Evolutionary conservation across 306 rosid species (phyloP).

Genomic region (Cicer bijugum): DNA sequence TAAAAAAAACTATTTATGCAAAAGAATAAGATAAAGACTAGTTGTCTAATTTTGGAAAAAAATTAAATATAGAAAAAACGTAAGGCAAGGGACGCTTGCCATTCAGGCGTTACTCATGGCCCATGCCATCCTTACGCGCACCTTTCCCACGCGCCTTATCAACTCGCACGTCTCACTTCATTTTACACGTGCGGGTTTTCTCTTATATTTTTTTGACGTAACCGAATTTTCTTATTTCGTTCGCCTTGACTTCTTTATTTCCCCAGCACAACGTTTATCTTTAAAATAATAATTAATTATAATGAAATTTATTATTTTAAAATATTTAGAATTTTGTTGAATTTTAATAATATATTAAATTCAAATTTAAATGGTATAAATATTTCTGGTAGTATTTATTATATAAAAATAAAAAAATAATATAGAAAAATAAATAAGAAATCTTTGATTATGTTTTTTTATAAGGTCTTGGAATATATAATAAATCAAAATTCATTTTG

Average conservation of each 20-base stretch:
- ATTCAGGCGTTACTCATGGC: conserved; percentile 31
- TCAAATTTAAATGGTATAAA: too few relatives aligned
- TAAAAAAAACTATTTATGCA: too few relatives aligned
- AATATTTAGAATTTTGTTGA: too few relatives aligned
- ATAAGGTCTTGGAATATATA: conserved; percentile 3
- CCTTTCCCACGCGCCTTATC: conserved; percentile 10
- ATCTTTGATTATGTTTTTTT: not conserved
- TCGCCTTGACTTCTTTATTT: conserved; percentile 38
- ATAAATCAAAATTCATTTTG: not conserved
- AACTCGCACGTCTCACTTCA: conserved; percentile 19
- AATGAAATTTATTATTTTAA: too few relatives aligned
- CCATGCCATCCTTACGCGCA: conserved; percentile 49
- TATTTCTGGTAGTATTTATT: too few relatives aligned
- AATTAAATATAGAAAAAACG: conserved; percentile 27
- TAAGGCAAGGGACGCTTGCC: conserved; percentile 42
- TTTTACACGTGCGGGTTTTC: conserved; percentile 44
- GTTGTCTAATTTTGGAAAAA: not conserved
- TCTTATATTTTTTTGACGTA: not conserved
- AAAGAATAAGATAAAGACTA: not conserved
- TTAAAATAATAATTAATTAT: not conserved
- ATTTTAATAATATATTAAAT: too few relatives aligned
- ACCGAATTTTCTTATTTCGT: conserved; percentile 32
- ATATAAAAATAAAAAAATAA: too few relatives aligned
- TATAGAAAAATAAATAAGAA: not conserved
- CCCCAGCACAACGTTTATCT: not conserved